Evolutionary conservation across 352 stramenopile species (phyloP).

Genomic region (Globisporangium takayamanum): DNA sequence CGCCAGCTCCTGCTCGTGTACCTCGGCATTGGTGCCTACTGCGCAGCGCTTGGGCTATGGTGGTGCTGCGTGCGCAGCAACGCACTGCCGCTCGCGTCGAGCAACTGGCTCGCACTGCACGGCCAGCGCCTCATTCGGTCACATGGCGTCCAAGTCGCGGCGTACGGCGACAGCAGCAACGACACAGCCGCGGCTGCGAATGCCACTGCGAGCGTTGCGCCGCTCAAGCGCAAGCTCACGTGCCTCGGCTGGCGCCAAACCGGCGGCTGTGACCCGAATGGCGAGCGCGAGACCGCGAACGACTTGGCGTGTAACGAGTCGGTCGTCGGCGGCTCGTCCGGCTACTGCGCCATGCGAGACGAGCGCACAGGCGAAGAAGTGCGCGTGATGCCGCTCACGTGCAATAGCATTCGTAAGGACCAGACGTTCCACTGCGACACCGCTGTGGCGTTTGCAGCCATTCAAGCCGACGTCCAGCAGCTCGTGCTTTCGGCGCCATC

Average conservation of each 20-base stretch:
- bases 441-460: slow-evolving; percentile 58
- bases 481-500: slow-evolving; percentile 24
- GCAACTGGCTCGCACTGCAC: no score
- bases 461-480: slow-evolving; percentile 25
- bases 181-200: no score
- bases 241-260: slow-evolving; percentile 68
- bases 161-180: no score
- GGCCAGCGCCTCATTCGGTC: no score
- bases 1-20: no score
- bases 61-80: no score
- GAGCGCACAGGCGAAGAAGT: slow-evolving; percentile 45
- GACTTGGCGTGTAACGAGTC: slow-evolving; percentile 46
- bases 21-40: no score
- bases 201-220: no score
- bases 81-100: no score
- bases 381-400: slow-evolving; percentile 66
- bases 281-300: slow-evolving; percentile 34
- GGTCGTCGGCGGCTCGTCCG: slow-evolving; percentile 30
- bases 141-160: no score
- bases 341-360: slow-evolving; percentile 66
- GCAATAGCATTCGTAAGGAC: slow-evolving; percentile 39
- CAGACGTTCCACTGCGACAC: slow-evolving; percentile 46
- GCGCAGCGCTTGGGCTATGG: no score
- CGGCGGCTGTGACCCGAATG: slow-evolving; percentile 31
- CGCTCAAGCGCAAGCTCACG: slow-evolving; percentile 19